Base-by-base conservation (phyloP, 2,329 filamentous ascomycete species). In the Colletotrichum sp. region DNA sequence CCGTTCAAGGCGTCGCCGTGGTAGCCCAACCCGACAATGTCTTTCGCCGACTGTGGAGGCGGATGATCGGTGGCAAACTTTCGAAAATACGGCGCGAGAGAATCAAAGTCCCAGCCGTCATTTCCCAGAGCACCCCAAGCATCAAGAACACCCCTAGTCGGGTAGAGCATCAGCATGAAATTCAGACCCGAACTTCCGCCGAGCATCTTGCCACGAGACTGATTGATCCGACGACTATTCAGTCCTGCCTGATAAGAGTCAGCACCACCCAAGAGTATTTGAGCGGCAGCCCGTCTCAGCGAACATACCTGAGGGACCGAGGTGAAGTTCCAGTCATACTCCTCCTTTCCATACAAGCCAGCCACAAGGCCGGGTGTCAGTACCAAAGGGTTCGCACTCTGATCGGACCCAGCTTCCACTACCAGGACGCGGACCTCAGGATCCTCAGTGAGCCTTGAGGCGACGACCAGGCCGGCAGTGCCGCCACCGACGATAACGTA, bases 401-500 rank as follows among this genome's bases (percentile, higher is more conserved):
- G 72, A 36, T 81, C 74, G 3, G 77, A 67, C 14, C 80, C 79
- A 6, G 78, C 79, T 67, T 83, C 82, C n/a, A 83, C 59, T 3
- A 83, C 79, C 1, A 82, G 61, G 2, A 83, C 80, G 10, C 67
- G 66, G 14, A 67, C 43, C 18, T 68, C 66, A 5, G 64, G 72
- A 57, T 82, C 77, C 34, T 83, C 79, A 16, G 79, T 78, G 10
- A 84, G 77, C 28, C 82, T 81, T n/a, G 81, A 82, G 24, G 82
- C 82, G 21, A 84, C 77, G 21, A 84, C 83, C 12, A 82, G 79
- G n/a, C 83, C 83, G 0, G 82, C 76, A 4, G 83, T 82, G 13
- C 83, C 83, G 30, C 83, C 83, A 7, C 83, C 82, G 3, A 83
- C 81, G 39, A 83, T 78, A 26, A 82, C 74, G 66, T 83, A 83